phyloP scores from a whole-genome alignment of 1,284 basidiomycete genomes.

The Apiotrichum laibachii region DNA sequence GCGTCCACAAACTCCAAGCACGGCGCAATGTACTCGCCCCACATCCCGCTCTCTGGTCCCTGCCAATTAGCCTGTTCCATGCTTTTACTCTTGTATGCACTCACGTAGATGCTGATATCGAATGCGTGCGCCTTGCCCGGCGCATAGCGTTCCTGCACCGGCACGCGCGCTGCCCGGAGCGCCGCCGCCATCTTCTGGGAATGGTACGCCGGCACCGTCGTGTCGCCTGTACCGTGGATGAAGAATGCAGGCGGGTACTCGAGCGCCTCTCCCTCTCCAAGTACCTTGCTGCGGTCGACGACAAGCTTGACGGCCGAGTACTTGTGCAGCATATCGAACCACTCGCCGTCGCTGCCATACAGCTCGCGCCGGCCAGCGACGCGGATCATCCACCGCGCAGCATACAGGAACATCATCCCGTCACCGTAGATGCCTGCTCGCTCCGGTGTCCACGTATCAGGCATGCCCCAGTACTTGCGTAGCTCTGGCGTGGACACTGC shows the following conservation, averaged over 20 bases:
- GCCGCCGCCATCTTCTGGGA: slow-evolving; percentile 18
- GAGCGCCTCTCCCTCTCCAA: neutral
- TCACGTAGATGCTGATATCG: slow-evolving; percentile 27
- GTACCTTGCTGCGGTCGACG: neutral
- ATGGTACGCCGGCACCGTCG: slow-evolving; percentile 25
- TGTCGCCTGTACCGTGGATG: slow-evolving; percentile 31
- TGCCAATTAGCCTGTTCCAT: slow-evolving; percentile 6
- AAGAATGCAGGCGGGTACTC: slow-evolving; percentile 29
- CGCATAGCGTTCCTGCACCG: slow-evolving; percentile 18
- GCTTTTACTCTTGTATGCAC: neutral
- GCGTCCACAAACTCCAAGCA: slow-evolving; percentile 27
- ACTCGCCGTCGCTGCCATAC: slow-evolving; percentile 17
- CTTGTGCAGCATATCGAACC: slow-evolving; percentile 2
- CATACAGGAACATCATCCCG: slow-evolving; percentile 10
- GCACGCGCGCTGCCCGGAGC: slow-evolving; percentile 21
- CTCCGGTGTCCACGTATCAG: neutral
- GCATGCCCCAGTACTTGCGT: slow-evolving; percentile 10
- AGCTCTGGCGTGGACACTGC: slow-evolving; percentile 2
- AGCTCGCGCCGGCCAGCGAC: slow-evolving; percentile 18
- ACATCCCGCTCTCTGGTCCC: slow-evolving; percentile 22
- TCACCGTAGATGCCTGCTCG: neutral
- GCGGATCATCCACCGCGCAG: slow-evolving; percentile 8
- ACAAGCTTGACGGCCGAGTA: neutral
- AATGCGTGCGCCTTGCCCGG: slow-evolving; percentile 27
- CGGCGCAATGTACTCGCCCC: slow-evolving; percentile 28